Evolutionary conservation across 2,329 filamentous ascomycete species (phyloP), one percentile per base, ranked within the genome.

Genomic region (Chaetomiaceae sp.): DNA sequence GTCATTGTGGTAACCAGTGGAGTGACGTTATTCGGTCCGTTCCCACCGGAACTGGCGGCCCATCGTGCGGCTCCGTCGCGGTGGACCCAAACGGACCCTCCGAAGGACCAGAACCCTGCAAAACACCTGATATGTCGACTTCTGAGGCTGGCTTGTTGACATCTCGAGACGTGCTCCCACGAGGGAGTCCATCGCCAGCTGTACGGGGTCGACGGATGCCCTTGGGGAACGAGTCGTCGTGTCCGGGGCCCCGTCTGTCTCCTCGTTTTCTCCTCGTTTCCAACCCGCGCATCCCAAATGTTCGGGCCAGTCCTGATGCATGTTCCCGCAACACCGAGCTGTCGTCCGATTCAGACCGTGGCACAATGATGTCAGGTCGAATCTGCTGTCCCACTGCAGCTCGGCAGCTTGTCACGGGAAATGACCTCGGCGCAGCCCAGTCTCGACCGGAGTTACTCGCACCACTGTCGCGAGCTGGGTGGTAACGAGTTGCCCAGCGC

Each of bases 21-120:
- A 44, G 49, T 50, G 48, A 47, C 45, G 45, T 53, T 49, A 43
- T 52, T 47, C 42, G 45, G 45, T 30, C 47, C 45, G 41, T 50
- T 45, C 38, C 35, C 42, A 46, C 29, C 41, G 45, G 49, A 49
- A 38, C 38, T 44, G 26, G 42, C 47, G 49, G 49, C 46, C 42
- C 24, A 24, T n/a, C 27, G 39, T 42, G 35, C 43, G 43, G 42
- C 39, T 43, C 34, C 34, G 38, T 38, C 38, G 11, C 22, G 5
- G n/a, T n/a, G n/a, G n/a, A n/a, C n/a, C n/a, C n/a, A 29, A 6
- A 12, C 10, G 10, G 14, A n/a, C 14, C 12, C 37, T 14, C 33
- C 32, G 37, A 34, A 38, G 24, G 18, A 17, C n/a, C n/a, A n/a
- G 17, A 36, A 30, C 47, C 47, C 34, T 45, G 42, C 47, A 34